Evolutionary conservation across 768 basidiomycete species (phyloP).

Genomic region (Gloeopeniophorella convolvens): DNA sequence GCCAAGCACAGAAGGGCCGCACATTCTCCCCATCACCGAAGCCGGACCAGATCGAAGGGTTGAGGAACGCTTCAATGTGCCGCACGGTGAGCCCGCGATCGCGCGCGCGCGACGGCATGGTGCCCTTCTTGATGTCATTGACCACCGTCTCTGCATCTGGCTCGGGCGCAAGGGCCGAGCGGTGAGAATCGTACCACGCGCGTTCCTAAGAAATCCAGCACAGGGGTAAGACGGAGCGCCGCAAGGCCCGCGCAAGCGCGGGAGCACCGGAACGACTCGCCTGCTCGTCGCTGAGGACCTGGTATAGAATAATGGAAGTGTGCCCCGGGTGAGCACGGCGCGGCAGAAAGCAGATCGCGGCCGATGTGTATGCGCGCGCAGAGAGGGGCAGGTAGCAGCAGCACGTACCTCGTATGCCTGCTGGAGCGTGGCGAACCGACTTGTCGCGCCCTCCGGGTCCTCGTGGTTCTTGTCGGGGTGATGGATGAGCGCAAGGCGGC

Average conservation of each 20-base stretch:
- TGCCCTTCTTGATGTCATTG: constrained; percentile 75
- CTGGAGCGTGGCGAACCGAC: constrained; percentile 81
- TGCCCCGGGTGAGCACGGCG: no score
- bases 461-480: constrained; percentile 86
- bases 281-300: constrained; percentile 95
- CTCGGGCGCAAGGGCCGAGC: constrained; percentile 69
- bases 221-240: neutral
- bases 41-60: constrained; percentile 57
- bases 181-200: constrained; percentile 96
- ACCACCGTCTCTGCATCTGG: constrained; percentile 81
- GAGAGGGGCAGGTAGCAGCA: constrained; percentile 4
- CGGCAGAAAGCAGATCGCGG: no score
- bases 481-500: constrained; percentile 76
- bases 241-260: neutral
- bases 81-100: constrained; percentile 75
- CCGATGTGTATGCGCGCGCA: neutral
- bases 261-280: constrained; percentile 37
- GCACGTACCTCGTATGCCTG: constrained; percentile 87
- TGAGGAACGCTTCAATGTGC: constrained; percentile 82
- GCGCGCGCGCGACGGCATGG: constrained; percentile 42
- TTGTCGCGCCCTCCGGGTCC: constrained; percentile 79
- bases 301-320: neutral
- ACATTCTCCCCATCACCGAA: constrained; percentile 62
- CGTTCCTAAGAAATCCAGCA: constrained; percentile 57
- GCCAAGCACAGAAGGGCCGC: constrained; percentile 22